Conservation (phyloP, 208 protist species). For the Crithidia acanthocephali region DNA sequence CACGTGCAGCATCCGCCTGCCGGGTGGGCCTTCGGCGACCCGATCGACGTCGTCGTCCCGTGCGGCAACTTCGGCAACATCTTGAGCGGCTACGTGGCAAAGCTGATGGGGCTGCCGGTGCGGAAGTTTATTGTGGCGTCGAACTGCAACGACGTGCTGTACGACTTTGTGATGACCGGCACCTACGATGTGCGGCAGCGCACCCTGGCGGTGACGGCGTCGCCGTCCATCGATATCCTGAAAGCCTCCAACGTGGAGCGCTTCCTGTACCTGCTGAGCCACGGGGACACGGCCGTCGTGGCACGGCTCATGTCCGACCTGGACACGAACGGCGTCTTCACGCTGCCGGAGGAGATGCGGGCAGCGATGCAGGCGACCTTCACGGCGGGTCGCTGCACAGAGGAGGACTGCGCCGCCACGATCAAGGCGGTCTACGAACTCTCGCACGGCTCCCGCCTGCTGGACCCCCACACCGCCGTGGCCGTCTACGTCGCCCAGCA, state of each 20-base stretch:
- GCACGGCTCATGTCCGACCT: constrained; percentile 64
- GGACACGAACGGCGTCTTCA: constrained; percentile 66
- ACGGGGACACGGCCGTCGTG: constrained; percentile 76
- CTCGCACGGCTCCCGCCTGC: constrained; percentile 51
- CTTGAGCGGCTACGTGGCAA: constrained; percentile 94
- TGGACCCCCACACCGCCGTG: constrained; percentile 90
- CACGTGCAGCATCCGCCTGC: constrained; percentile 52
- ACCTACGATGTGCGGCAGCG: constrained; percentile 79
- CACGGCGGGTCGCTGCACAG: constrained; percentile 68
- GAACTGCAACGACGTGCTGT: constrained; percentile 96
- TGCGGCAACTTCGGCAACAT: constrained; percentile 98
- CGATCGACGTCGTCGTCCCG: constrained; percentile 92
- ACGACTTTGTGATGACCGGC: constrained; percentile 91
- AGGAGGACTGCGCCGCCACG: constrained; percentile 76
- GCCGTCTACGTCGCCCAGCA: constrained; percentile 71
- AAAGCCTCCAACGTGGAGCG: constrained; percentile 97
- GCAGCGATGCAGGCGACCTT: constrained; percentile 62
- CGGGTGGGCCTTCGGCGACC: constrained; percentile 58
- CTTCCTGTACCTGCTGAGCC: constrained; percentile 91
- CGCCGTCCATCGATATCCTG: constrained; percentile 93
- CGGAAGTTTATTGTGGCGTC: constrained; percentile 93
- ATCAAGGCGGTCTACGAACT: constrained; percentile 73
- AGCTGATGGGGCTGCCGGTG: constrained; percentile 90
- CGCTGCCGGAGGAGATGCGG: constrained; percentile 48
- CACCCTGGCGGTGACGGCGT: constrained; percentile 55